Evolutionary conservation across 768 basidiomycete genomes (phyloP).

Genomic region (Amanita fuliginea): DNA sequence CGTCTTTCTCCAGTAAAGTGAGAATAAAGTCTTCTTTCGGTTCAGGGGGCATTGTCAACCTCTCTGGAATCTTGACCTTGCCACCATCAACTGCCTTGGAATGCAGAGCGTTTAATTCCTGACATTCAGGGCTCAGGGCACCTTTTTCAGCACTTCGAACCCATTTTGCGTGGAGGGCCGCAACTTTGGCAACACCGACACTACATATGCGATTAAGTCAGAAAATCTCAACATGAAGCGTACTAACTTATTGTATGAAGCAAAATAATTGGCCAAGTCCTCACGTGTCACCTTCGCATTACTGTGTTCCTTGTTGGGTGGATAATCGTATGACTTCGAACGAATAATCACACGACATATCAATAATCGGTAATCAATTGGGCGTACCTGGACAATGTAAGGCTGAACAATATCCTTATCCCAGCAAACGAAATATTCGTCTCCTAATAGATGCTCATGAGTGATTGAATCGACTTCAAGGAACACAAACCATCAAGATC

Average conservation of each 20-base stretch:
- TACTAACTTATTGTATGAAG: slow-evolving; percentile 38
- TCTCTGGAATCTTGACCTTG: slow-evolving; percentile 45
- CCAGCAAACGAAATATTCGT: slow-evolving; percentile 63
- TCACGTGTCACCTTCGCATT: slow-evolving; percentile 36
- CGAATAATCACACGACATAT: neutral
- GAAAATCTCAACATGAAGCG: neutral
- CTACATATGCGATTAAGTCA: slow-evolving; percentile 19
- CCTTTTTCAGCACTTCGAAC: slow-evolving; percentile 39
- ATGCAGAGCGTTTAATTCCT: slow-evolving; percentile 61
- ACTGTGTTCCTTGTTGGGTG: slow-evolving; percentile 44
- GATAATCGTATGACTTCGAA: slow-evolving; percentile 56
- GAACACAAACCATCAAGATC: slow-evolving; percentile 36
- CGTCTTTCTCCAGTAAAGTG: slow-evolving; percentile 37
- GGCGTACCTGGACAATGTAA: slow-evolving; percentile 38
- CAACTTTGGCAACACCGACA: slow-evolving; percentile 44
- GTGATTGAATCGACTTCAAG: neutral
- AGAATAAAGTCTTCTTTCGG: slow-evolving; percentile 36
- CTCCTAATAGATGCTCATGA: slow-evolving; percentile 24
- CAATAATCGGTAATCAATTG: neutral
- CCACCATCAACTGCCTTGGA: slow-evolving; percentile 64
- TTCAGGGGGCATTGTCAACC: slow-evolving; percentile 39
- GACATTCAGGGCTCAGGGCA: slow-evolving; percentile 52
- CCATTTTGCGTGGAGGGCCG: slow-evolving; percentile 52
- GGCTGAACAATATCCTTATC: slow-evolving; percentile 50
- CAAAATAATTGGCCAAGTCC: slow-evolving; percentile 58